Conservation (phyloP, 371 early-diverging fungal genomes). For the Funneliformis caledonium region DNA sequence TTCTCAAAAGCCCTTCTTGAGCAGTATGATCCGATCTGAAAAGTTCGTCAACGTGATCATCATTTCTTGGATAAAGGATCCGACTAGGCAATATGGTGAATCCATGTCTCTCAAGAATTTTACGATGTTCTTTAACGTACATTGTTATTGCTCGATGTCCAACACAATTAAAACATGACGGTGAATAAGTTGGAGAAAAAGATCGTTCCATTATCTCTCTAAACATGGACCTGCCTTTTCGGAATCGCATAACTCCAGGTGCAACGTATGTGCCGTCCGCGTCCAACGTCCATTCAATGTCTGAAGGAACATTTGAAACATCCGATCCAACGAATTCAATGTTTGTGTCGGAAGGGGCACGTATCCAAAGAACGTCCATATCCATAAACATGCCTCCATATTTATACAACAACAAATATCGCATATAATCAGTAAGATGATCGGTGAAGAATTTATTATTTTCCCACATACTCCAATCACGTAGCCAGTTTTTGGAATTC, state of each 20-base stretch:
- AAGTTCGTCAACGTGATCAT: not conserved
- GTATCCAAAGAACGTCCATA: slow-evolving; percentile 71
- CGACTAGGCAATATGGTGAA: slow-evolving; percentile 5
- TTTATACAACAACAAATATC: slow-evolving; percentile 61
- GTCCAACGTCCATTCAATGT: slow-evolving; percentile 65
- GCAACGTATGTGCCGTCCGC: slow-evolving; percentile 64
- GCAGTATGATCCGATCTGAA: not conserved
- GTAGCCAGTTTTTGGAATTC: slow-evolving; percentile 64
- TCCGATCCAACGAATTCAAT: slow-evolving; percentile 71
- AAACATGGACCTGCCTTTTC: slow-evolving; percentile 64
- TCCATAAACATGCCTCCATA: slow-evolving; percentile 77
- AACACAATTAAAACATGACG: slow-evolving; percentile 67
- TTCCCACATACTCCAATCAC: slow-evolving; percentile 64
- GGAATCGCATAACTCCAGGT: slow-evolving; percentile 69
- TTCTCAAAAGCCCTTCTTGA: not conserved
- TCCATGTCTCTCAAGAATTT: slow-evolving; percentile 11
- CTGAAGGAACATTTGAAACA: slow-evolving; percentile 53
- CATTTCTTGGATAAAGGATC: slow-evolving; percentile 16
- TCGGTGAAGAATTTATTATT: slow-evolving; percentile 57
- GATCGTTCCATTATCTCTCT: slow-evolving; percentile 63
- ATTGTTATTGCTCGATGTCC: slow-evolving; percentile 68
- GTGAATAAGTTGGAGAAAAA: slow-evolving; percentile 61
- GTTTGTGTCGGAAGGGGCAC: slow-evolving; percentile 58
- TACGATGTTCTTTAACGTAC: slow-evolving; percentile 59
- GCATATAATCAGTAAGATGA: slow-evolving; percentile 67